Conservation (phyloP, 371 early-diverging fungal genomes). For the Syncephalastrum monosporum region DNA sequence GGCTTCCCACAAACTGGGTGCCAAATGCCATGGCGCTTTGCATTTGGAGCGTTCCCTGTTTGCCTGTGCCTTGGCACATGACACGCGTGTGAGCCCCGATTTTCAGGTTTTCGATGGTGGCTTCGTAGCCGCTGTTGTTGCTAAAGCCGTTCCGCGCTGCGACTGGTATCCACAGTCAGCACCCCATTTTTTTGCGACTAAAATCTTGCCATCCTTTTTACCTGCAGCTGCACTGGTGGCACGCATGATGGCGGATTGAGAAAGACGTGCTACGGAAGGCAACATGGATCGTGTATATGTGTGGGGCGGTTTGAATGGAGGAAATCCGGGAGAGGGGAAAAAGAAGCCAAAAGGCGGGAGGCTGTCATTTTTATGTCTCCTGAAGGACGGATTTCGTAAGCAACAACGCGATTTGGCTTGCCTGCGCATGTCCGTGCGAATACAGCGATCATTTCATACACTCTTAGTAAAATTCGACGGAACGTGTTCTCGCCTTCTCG, state of each 20-base stretch:
- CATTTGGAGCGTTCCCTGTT: slow-evolving; percentile 99
- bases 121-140: slow-evolving; percentile 64
- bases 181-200: background rate
- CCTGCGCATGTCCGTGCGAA: too few species aligned
- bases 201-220: background rate
- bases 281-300: background rate
- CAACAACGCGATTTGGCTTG: background rate
- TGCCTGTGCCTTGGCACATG: slow-evolving; percentile 98
- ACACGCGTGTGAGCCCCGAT: slow-evolving; percentile 94
- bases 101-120: slow-evolving; percentile 87
- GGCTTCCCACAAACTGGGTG: slow-evolving; percentile 97
- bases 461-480: too few species aligned
- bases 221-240: slow-evolving; percentile 12
- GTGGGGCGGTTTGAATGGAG: background rate
- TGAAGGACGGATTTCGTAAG: slow-evolving; percentile 5
- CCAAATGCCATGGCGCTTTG: slow-evolving; percentile 97
- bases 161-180: slow-evolving; percentile 6
- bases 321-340: background rate
- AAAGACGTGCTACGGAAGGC: slow-evolving; percentile 7
- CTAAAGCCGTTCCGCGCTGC: slow-evolving; percentile 50
- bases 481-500: too few species aligned
- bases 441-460: too few species aligned
- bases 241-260: slow-evolving; percentile 10
- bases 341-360: background rate
- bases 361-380: background rate